Percentiles rank a stretch among this genome's conserved stretches.
These are phyloP conservation scores for Monosporascus sp. DNA, from an alignment of 2,329 filamentous ascomycete species.

Conservation along the genomic window DNA sequence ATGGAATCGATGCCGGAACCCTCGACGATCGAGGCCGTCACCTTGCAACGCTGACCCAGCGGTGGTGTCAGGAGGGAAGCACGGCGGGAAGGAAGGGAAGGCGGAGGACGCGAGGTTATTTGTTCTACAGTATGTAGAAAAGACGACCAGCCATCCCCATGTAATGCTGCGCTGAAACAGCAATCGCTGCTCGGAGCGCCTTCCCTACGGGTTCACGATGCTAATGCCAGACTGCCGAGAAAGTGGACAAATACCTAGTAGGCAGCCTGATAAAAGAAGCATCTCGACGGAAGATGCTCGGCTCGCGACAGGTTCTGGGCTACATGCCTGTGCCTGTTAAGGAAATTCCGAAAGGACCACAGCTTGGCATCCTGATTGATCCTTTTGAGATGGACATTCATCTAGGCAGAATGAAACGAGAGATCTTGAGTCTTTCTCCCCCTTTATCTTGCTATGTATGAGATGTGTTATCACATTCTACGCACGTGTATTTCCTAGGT, in stretches of 20 bases:
- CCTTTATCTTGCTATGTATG: too few species aligned
- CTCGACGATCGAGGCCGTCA: not conserved
- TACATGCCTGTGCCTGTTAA: not conserved
- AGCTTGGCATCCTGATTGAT: not conserved
- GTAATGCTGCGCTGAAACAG: too few species aligned
- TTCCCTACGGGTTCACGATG: too few species aligned
- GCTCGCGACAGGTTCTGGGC: not conserved
- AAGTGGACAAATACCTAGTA: not conserved
- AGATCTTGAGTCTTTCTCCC: too few species aligned
- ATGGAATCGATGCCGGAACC: not conserved
- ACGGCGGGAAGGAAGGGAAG: not conserved
- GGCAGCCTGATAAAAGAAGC: not conserved
- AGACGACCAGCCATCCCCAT: too few species aligned
- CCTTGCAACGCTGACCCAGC: not conserved
- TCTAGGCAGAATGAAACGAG: too few species aligned
- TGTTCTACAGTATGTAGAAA: too few species aligned
- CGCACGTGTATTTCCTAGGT: too few species aligned
- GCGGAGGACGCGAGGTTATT: not conserved
- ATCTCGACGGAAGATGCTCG: not conserved
- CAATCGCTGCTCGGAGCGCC: too few species aligned
- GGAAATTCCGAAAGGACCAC: not conserved
- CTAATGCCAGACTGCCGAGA: too few species aligned
- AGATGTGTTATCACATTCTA: too few species aligned
- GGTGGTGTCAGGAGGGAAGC: not conserved
- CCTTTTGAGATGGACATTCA: not conserved